Percentiles rank a stretch among this genome's conserved stretches.
Conservation (phyloP, 345 rosid species). For the Cardamine resedifolia region DNA sequence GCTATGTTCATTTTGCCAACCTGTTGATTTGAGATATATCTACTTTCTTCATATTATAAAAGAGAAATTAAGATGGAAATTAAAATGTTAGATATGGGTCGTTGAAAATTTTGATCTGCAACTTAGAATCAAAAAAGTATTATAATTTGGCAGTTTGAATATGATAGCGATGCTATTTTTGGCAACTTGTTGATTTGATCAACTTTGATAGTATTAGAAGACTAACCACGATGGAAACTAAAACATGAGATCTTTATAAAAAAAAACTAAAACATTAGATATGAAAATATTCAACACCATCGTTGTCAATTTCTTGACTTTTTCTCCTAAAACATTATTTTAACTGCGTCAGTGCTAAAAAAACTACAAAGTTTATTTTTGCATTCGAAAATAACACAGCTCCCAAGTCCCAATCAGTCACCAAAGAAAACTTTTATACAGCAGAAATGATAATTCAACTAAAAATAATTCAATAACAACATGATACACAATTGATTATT, state of each 20-base stretch:
- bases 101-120: not conserved
- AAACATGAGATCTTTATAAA: too few species aligned
- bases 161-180: not conserved
- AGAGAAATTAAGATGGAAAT: not conserved
- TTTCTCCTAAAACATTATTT: not conserved
- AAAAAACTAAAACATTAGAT: too few species aligned
- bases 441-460: not conserved
- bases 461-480: not conserved
- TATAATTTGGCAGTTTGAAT: not conserved
- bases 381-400: constrained; percentile 19
- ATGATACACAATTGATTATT: not conserved
- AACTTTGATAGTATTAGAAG: not conserved
- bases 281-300: constrained; percentile 5
- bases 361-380: not conserved
- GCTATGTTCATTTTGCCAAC: constrained; percentile 20
- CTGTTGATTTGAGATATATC: constrained; percentile 28
- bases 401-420: constrained; percentile 33
- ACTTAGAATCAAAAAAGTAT: not conserved
- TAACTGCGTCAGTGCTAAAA: not conserved
- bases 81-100: constrained; percentile 14
- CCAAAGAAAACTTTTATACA: constrained; percentile 10
- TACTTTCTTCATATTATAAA: constrained; percentile 8
- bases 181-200: not conserved
- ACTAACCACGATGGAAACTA: not conserved
- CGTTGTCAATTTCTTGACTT: constrained; percentile 5